phyloP scores from a whole-genome alignment of 441 rosid genomes.

The Gossypium aridum region DNA sequence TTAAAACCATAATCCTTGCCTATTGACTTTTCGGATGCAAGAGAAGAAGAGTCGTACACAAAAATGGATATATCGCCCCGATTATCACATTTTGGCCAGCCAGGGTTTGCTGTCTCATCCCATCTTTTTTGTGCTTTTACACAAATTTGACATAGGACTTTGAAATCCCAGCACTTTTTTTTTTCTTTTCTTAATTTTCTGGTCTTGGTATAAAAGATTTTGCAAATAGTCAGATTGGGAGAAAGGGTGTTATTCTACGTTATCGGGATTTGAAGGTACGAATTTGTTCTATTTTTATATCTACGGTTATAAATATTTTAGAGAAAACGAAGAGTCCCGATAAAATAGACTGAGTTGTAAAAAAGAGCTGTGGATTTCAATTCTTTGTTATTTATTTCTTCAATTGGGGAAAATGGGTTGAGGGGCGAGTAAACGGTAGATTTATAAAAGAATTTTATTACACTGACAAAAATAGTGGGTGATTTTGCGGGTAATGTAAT shows the following conservation, averaged over 20 bases:
- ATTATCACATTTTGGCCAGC: conserved; percentile 6
- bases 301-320: not conserved
- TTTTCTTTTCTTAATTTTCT: not conserved
- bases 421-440: not conserved
- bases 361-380: conserved; percentile 22
- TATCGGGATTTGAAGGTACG: not conserved
- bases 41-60: conserved; percentile 16
- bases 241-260: not conserved
- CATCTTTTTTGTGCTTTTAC: conserved; percentile 8
- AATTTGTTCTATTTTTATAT: not conserved
- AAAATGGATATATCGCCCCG: conserved; percentile 2
- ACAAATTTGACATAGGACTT: conserved; percentile 19
- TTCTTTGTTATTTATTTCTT: not conserved
- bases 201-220: conserved; percentile 16
- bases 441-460: not conserved
- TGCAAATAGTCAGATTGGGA: not conserved
- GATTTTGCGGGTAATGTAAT: conserved; percentile 16
- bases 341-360: conserved; percentile 19
- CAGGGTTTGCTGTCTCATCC: conserved; percentile 9
- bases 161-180: conserved; percentile 19
- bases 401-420: not conserved
- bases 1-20: conserved; percentile 2
- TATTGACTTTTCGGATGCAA: conserved; percentile 12
- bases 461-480: conserved; percentile 12
- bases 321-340: not conserved